phyloP scores from a whole-genome alignment of 2,329 filamentous ascomycete genomes.

The Cytospora piceae region DNA sequence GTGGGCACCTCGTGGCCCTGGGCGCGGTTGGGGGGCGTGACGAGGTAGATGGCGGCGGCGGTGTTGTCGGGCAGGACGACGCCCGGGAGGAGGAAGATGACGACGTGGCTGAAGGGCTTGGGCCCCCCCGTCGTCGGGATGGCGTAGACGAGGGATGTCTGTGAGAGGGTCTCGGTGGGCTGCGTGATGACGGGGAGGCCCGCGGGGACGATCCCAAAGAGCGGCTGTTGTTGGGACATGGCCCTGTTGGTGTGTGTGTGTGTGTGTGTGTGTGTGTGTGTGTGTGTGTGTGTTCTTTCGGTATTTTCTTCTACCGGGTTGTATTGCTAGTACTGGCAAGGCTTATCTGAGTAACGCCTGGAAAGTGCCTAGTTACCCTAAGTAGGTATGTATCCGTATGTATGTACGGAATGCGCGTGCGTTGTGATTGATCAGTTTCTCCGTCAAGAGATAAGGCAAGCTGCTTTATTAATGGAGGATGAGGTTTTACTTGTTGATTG shows the following conservation, averaged over 20 bases:
- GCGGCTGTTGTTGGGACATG: slow-evolving; percentile 46
- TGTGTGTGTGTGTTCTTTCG: background rate
- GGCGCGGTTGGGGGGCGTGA: slow-evolving; percentile 48
- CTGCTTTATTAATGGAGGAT: background rate
- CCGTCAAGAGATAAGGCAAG: slow-evolving; percentile 4
- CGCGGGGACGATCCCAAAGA: slow-evolving; percentile 65
- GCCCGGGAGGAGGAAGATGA: slow-evolving; percentile 86
- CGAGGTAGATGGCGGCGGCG: slow-evolving; percentile 89
- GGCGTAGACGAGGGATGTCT: slow-evolving; percentile 60
- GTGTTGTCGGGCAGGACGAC: slow-evolving; percentile 72
- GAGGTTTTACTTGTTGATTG: slow-evolving; percentile 3
- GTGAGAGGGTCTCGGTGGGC: slow-evolving; percentile 57
- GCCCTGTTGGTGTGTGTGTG: background rate
- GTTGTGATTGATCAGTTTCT: slow-evolving; percentile 5
- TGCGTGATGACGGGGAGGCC: slow-evolving; percentile 60
- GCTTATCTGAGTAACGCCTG: background rate
- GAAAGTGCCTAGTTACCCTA: background rate
- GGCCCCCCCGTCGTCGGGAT: slow-evolving; percentile 43
- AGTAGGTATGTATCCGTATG: background rate
- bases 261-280: background rate
- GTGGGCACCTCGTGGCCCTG: slow-evolving; percentile 51
- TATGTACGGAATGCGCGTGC: slow-evolving; percentile 2
- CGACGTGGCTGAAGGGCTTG: slow-evolving; percentile 75
- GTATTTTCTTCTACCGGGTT: background rate
- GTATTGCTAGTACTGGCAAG: background rate